Percentiles rank a stretch among this genome's conserved stretches.
Evolutionary conservation across 495 filamentous ascomycete genomes (phyloP).

Genomic region (Penicillium verhagenii): DNA sequence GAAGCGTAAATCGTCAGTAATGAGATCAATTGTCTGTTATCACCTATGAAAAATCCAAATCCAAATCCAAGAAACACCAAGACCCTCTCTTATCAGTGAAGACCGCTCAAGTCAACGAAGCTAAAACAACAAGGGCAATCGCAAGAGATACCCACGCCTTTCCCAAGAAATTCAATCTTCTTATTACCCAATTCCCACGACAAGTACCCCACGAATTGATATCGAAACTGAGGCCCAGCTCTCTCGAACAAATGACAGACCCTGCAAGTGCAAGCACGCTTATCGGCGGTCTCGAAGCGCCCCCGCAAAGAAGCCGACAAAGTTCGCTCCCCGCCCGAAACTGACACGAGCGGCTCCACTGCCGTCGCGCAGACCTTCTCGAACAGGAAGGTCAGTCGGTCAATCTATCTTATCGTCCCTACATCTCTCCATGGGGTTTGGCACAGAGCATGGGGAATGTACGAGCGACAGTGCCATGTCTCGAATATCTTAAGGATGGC

Average conservation of each 20-base stretch:
- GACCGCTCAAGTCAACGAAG: background rate
- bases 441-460: slow-evolving; percentile 12
- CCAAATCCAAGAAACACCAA: too few relatives aligned
- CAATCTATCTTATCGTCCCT: slow-evolving; percentile 26
- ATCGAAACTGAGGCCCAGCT: background rate
- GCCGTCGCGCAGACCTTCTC: slow-evolving; percentile 32
- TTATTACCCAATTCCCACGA: slow-evolving; percentile 15
- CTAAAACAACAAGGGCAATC: slow-evolving; percentile 11
- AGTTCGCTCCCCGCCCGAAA: slow-evolving; percentile 23
- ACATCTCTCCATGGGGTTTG: slow-evolving; percentile 12
- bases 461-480: background rate
- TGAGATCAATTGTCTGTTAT: background rate
- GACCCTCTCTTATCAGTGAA: background rate
- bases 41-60: background rate
- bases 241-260: slow-evolving; percentile 7
- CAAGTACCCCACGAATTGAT: slow-evolving; percentile 7
- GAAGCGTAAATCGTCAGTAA: background rate
- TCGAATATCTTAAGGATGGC: slow-evolving; percentile 4
- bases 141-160: slow-evolving; percentile 9
- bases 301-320: slow-evolving; percentile 13
- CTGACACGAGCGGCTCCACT: slow-evolving; percentile 20
- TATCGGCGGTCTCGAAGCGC: slow-evolving; percentile 8
- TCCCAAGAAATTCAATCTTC: background rate
- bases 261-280: slow-evolving; percentile 1
- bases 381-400: slow-evolving; percentile 18